A percentile compares a stretch with the other conserved stretches of the same genome.
Evolutionary conservation across 208 protist species (phyloP).

Genomic region (Leishmania tarentolae): DNA sequence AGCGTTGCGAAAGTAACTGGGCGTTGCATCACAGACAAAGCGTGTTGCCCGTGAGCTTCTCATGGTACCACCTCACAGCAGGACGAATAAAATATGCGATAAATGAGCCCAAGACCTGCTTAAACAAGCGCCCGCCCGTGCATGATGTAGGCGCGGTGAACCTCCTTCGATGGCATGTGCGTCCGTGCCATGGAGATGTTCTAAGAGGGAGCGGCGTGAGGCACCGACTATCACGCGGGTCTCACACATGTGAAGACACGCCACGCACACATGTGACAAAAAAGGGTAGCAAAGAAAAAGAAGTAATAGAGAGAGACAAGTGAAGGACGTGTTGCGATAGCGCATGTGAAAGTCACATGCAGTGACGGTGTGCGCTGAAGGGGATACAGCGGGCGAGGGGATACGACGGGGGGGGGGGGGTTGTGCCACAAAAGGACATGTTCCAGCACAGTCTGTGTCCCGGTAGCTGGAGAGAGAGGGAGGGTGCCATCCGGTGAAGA

Average conservation of each 20-base stretch:
- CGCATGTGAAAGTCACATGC: neutral
- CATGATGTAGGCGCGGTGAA: neutral
- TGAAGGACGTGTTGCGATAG: neutral
- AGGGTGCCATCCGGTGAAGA: neutral
- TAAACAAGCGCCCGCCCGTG: neutral
- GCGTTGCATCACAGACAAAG: no score
- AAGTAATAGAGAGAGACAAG: neutral
- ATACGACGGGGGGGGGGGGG: neutral
- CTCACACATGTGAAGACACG: neutral
- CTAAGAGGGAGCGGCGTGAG: neutral
- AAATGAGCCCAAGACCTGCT: no score
- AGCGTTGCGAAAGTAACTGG: neutral
- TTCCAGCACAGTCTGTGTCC: neutral
- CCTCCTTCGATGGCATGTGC: neutral
- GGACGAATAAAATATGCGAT: neutral
- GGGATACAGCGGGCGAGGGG: no score
- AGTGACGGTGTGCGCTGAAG: neutral
- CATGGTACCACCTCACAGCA: neutral
- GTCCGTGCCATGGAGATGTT: neutral
- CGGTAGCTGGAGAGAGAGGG: neutral
- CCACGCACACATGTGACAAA: no score
- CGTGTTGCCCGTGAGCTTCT: neutral
- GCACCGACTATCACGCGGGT: neutral
- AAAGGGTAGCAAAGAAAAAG: neutral
- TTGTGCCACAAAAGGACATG: neutral